Evolutionary conservation across 768 basidiomycete species (phyloP).

Genomic region (Pleurotus tuber-regium): DNA sequence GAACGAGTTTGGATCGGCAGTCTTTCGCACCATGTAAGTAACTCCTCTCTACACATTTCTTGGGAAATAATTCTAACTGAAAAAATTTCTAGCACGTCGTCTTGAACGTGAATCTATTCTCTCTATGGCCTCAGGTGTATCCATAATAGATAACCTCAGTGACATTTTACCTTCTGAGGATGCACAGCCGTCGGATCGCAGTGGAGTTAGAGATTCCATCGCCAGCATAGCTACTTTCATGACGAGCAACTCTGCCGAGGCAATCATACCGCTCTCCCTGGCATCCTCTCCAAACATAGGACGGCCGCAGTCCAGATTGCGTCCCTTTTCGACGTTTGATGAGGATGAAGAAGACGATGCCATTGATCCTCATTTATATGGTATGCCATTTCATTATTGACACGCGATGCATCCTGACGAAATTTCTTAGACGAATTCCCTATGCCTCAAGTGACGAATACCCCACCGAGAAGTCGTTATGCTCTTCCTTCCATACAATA

Average conservation of each 20-base stretch:
- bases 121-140: slow-evolving; percentile 4
- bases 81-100: neutral
- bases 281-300: neutral
- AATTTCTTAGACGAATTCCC: slow-evolving; percentile 37
- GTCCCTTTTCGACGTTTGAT: slow-evolving; percentile 40
- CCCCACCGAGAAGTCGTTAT: slow-evolving; percentile 3
- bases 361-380: slow-evolving; percentile 29
- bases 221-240: slow-evolving; percentile 56
- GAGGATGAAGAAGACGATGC: slow-evolving; percentile 35
- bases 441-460: neutral
- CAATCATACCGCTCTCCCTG: slow-evolving; percentile 42
- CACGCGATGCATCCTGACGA: slow-evolving; percentile 1
- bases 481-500: neutral
- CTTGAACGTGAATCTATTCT: slow-evolving; percentile 4
- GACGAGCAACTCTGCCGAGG: slow-evolving; percentile 58
- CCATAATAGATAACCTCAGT: slow-evolving; percentile 8
- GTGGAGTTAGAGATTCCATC: slow-evolving; percentile 30
- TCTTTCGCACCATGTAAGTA: neutral
- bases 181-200: neutral
- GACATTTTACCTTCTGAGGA: slow-evolving; percentile 1
- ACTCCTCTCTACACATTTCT: neutral
- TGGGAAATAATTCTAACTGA: neutral
- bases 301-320: slow-evolving; percentile 24
- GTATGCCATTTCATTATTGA: slow-evolving; percentile 22
- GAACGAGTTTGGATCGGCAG: slow-evolving; percentile 8